phyloP scores from a whole-genome alignment of 2,329 filamentous ascomycete genomes.

The Colletotrichum chlorophyti region DNA sequence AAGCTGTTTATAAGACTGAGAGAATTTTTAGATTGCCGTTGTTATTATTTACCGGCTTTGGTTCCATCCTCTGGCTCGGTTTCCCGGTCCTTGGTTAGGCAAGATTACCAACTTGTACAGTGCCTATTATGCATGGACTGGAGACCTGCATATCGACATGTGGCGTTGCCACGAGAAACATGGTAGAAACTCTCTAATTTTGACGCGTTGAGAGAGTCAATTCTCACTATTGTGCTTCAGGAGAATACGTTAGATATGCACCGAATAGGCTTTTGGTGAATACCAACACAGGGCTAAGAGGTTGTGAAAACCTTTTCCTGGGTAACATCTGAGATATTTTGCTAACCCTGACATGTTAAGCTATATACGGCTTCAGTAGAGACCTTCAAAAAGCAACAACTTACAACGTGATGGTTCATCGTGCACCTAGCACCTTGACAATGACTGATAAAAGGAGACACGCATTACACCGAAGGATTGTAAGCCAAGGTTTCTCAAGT shows the following conservation, averaged over 20 bases:
- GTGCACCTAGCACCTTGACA: too few relatives aligned
- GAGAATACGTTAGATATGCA: slow-evolving; percentile 33
- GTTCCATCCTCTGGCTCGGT: slow-evolving; percentile 42
- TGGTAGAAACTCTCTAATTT: slow-evolving; percentile 30
- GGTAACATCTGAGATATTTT: background rate
- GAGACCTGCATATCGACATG: slow-evolving; percentile 41
- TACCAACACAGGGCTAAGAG: slow-evolving; percentile 11
- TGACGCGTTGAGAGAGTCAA: slow-evolving; percentile 21
- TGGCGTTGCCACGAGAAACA: slow-evolving; percentile 40
- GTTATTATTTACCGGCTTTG: slow-evolving; percentile 9
- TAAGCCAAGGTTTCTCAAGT: too few relatives aligned
- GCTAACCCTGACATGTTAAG: background rate
- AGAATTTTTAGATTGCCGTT: background rate
- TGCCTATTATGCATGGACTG: slow-evolving; percentile 41
- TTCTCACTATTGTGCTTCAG: background rate
- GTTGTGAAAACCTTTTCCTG: background rate
- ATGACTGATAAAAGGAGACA: too few relatives aligned
- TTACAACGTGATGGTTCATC: too few relatives aligned
- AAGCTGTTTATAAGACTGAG: too few relatives aligned
- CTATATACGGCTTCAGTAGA: slow-evolving; percentile 2
- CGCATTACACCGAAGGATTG: too few relatives aligned
- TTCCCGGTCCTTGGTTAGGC: slow-evolving; percentile 42
- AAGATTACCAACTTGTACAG: slow-evolving; percentile 39
- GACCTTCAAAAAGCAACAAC: too few relatives aligned
- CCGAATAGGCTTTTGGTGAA: slow-evolving; percentile 33